A percentile compares a stretch with the other conserved stretches of the same genome.
phyloP scores from a whole-genome alignment of 257 asterid species.

The Lycium ferocissimum region DNA sequence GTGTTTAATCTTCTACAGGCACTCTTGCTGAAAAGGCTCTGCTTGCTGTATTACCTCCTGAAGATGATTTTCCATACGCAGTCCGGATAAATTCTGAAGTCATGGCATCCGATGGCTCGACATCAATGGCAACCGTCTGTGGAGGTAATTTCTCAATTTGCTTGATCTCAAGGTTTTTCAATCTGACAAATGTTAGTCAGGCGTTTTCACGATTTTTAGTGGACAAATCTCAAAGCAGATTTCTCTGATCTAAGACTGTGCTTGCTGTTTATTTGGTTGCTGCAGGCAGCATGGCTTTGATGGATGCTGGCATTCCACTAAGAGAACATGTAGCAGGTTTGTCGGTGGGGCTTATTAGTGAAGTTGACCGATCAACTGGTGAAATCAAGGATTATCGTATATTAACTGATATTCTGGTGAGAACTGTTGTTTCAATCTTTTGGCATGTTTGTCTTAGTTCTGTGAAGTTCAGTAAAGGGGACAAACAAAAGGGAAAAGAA shows the following conservation, averaged over 20 bases:
- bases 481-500: conserved; percentile 14
- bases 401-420: conserved; percentile 89
- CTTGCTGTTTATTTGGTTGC: conserved; percentile 30
- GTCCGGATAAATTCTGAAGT: conserved; percentile 96
- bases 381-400: conserved; percentile 85
- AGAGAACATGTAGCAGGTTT: conserved; percentile 91
- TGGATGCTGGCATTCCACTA: conserved; percentile 97
- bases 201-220: neutral
- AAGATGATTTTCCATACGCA: conserved; percentile 81
- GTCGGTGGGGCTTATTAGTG: conserved; percentile 92
- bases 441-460: conserved; percentile 22
- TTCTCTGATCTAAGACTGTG: neutral
- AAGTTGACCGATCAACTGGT: conserved; percentile 77
- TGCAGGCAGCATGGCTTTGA: conserved; percentile 98
- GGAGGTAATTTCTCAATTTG: conserved; percentile 65
- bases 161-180: conserved; percentile 1
- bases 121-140: conserved; percentile 99
- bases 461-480: neutral
- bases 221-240: conserved; percentile 2
- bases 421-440: conserved; percentile 27
- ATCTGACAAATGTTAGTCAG: neutral
- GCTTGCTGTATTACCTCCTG: conserved; percentile 88
- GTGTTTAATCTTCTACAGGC: conserved; percentile 53
- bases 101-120: conserved; percentile 99
- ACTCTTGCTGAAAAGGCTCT: conserved; percentile 98